Conservation (phyloP, 192 early-diverging fungal genomes). For the Mycoemilia scoparia region DNA sequence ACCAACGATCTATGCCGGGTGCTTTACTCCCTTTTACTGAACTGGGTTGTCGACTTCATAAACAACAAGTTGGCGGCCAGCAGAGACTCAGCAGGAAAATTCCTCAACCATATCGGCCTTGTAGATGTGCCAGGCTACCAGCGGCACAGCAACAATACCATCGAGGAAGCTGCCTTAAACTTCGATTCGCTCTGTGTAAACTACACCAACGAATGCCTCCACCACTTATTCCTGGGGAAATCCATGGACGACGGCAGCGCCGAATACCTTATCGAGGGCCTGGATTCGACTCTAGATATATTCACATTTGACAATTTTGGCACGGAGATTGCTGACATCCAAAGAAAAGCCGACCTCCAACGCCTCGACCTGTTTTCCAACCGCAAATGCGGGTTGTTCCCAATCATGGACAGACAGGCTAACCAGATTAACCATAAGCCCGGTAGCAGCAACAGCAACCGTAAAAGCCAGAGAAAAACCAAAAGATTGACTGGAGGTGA, state of each 20-base stretch:
- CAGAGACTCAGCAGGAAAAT: slow-evolving; percentile 42
- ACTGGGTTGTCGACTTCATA: slow-evolving; percentile 82
- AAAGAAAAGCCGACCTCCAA: slow-evolving; percentile 37
- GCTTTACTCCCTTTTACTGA: slow-evolving; percentile 75
- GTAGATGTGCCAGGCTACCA: slow-evolving; percentile 62
- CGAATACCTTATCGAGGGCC: slow-evolving; percentile 64
- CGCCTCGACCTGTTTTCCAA: slow-evolving; percentile 53
- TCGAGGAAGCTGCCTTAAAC: slow-evolving; percentile 46
- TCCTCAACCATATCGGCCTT: slow-evolving; percentile 43
- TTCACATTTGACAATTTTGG: slow-evolving; percentile 34
- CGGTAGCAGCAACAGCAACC: slow-evolving; percentile 10
- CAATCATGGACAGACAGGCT: slow-evolving; percentile 46
- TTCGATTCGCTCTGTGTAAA: slow-evolving; percentile 36
- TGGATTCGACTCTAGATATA: slow-evolving; percentile 47
- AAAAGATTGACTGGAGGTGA: too few species aligned
- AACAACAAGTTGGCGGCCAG: slow-evolving; percentile 68
- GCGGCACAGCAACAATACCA: slow-evolving; percentile 51
- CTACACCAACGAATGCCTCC: slow-evolving; percentile 52
- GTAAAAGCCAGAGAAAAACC: slow-evolving; percentile 6
- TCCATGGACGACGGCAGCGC: slow-evolving; percentile 36
- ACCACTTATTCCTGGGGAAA: slow-evolving; percentile 29
- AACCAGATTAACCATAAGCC: slow-evolving; percentile 13
- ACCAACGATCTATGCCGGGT: slow-evolving; percentile 63
- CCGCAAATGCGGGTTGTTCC: slow-evolving; percentile 50
- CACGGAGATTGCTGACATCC: slow-evolving; percentile 10